Conservation (phyloP, 345 rosid species). For the Anastatica hierochuntica region DNA sequence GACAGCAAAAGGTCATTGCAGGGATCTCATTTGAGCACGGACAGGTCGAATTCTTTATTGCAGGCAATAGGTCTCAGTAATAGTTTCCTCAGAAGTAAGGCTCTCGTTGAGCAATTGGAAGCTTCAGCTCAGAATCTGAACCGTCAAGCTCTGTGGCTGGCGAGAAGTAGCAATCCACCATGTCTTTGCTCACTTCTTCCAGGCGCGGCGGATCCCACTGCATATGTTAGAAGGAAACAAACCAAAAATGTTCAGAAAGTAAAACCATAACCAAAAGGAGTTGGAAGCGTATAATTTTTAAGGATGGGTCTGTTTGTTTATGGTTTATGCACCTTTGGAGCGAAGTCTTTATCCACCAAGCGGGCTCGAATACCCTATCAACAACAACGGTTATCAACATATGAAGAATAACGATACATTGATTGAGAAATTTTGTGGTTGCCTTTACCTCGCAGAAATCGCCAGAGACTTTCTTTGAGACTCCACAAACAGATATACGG, state of each 20-base stretch:
- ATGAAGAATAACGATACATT: not conserved
- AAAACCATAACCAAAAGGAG: not conserved
- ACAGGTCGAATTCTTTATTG: constrained; percentile 5
- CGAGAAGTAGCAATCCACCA: constrained; percentile 69
- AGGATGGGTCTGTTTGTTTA: constrained; percentile 3
- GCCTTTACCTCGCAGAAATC: constrained; percentile 70
- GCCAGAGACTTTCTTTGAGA: constrained; percentile 49
- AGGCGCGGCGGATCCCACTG: constrained; percentile 84
- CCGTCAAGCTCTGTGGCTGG: constrained; percentile 34
- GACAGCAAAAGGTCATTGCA: constrained; percentile 10
- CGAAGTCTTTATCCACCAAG: constrained; percentile 73
- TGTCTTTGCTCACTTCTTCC: constrained; percentile 60
- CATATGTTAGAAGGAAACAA: constrained; percentile 19
- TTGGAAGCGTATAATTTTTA: not conserved
- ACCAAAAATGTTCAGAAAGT: not conserved
- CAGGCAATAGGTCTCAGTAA: not conserved
- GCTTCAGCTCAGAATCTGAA: constrained; percentile 59
- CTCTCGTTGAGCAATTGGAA: constrained; percentile 78
- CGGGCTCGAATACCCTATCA: constrained; percentile 74
- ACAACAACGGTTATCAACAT: not conserved
- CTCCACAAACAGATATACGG: constrained; percentile 46
- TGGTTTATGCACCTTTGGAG: constrained; percentile 63
- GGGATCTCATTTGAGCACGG: not conserved
- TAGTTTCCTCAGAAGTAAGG: constrained; percentile 25
- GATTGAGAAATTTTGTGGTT: not conserved